Conservation (phyloP, 768 basidiomycete species). For the Tulasnella sp. region DNA sequence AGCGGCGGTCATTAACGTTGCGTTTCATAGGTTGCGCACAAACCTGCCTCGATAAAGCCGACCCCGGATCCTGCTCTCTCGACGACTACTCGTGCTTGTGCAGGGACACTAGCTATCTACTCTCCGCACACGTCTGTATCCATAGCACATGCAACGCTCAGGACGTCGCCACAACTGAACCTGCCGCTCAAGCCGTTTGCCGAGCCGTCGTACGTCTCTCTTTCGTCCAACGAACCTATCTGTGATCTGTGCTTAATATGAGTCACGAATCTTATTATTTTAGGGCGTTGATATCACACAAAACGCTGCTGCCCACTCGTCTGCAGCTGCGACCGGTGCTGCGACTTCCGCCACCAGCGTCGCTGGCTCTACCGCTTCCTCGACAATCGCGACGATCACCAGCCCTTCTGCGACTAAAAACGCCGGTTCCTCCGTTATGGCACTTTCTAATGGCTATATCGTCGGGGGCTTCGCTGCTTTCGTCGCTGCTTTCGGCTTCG, state of each 20-base stretch:
- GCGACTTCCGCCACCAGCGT: background rate
- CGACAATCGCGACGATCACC: background rate
- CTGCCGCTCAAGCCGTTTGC: background rate
- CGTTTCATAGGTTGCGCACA: background rate
- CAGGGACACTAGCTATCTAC: background rate
- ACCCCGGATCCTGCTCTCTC: slow-evolving; percentile 20
- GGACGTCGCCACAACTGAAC: background rate
- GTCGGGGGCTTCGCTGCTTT: background rate
- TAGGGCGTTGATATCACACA: background rate
- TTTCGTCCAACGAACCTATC: too few relatives aligned
- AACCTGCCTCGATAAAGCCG: background rate
- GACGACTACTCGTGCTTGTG: background rate
- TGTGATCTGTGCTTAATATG: background rate
- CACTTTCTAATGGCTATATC: background rate
- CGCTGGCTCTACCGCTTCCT: background rate
- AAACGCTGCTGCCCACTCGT: background rate
- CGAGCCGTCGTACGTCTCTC: background rate
- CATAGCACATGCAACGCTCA: background rate
- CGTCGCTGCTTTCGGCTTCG: background rate
- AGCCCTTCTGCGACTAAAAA: background rate
- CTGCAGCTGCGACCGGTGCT: slow-evolving; percentile 4
- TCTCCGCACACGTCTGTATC: background rate
- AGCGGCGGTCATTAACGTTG: background rate
- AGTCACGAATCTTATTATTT: background rate
- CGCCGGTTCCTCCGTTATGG: background rate